Evolutionary conservation across 1,284 basidiomycete species (phyloP), one percentile per base, ranked within the genome.

Genomic region (Coniophora puteana): DNA sequence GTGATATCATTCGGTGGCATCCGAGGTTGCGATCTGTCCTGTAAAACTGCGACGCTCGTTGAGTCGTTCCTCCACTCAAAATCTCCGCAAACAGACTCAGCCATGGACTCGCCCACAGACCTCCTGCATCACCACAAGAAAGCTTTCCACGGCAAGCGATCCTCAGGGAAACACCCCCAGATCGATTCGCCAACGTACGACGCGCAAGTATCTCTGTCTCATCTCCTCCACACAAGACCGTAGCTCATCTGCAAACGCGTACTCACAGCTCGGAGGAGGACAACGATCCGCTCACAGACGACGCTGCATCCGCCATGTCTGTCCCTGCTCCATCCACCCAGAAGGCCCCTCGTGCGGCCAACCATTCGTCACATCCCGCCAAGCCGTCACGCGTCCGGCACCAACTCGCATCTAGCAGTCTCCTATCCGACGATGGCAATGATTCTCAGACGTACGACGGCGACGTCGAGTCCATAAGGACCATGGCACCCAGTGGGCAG

Each of bases 371-470:
- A 30, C 47, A 60, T 31, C n/a, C 45, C 0, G 36, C 43, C 44
- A 62, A 51, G 36, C 36, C 46, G 16, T 30, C 53, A 4, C 64
- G 65, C 29, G 53, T 56, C 38, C 71, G 69, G 45, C 78, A 79
- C 57, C 75, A 76, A 43, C 69, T 77, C n/a, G 78, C 73, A 10
- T 66, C 71, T 30, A 69, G 68, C 44, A n/a, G n/a, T n/a, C 51
- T 83, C 44, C 60, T 80, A 42, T 80, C 76, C 16, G 83, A 86
- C 50, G 84, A 85, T 38, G 83, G 85, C 43, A 73, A 84, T 8
- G 87, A 89, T 55, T 86, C 83, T 0, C 85, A 85, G 23, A 93
- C 90, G 0, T 93, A 93, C 59, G 90, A 94, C 55, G 91, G 91
- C 30, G 91, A 94, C 63, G 72, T 94, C 44, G 91, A 94, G 60